Base-by-base conservation (phyloP, 768 basidiomycete species). In the Sporobolomyces pararoseus region DNA sequence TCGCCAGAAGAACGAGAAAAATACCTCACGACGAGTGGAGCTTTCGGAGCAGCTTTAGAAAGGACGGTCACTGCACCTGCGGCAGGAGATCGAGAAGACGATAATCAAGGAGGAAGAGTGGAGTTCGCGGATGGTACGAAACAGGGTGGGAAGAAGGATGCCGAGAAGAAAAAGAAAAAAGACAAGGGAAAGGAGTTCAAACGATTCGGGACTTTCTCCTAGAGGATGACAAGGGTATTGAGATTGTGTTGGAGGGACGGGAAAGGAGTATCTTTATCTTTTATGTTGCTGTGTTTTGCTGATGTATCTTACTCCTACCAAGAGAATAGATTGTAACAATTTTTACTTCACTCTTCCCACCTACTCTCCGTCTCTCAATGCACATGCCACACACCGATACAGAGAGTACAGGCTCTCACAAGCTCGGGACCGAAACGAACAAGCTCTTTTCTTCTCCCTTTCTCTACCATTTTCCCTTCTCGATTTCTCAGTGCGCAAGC, bases 171-270 rank as follows among this genome's bases (percentile, higher is more conserved):
- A 42, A 66, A 66, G 68, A 65, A 70, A 52, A 70, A 70, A 64
- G 64, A 66, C 58, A 70, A 70, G 47, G 64, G 64, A 10, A 65
- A 65, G 37, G 53, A 62, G 59, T 66, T 70, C 46, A 66, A 66
- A 50, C 23, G 52, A 23, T 70, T 70, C 29, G 69, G 69, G 9
- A 70, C 69, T 39, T 62, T 68, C 62, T 47, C 42, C 10, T 63
- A 55, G 34, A 27, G n/a, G n/a, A n/a, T n/a, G n/a, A n/a, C n/a
- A n/a, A n/a, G n/a, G n/a, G n/a, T n/a, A n/a, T n/a, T n/a, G n/a
- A n/a, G n/a, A n/a, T n/a, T n/a, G n/a, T n/a, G n/a, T n/a, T n/a
- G n/a, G n/a, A n/a, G n/a, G n/a, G n/a, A n/a, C n/a, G n/a, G n/a
- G n/a, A n/a, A n/a, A n/a, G n/a, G n/a, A n/a, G n/a, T n/a, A n/a